These are phyloP conservation scores for Penicillium daleae DNA, from an alignment of 495 filamentous ascomycete genomes.

Conservation along the genomic window DNA sequence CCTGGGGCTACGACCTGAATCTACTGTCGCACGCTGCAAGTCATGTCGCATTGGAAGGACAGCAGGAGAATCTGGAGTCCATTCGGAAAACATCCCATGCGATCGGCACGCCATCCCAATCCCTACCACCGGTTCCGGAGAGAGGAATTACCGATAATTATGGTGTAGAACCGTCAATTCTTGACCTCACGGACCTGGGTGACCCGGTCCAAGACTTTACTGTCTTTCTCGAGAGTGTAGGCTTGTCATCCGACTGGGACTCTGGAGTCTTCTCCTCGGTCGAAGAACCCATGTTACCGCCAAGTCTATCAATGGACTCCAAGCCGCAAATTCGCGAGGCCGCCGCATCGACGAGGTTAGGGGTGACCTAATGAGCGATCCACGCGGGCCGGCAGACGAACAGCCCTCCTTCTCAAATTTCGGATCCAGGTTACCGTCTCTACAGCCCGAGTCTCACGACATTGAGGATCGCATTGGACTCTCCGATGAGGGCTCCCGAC, in stretches of 20 bases:
- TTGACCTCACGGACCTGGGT: constrained; percentile 51
- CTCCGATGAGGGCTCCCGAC: constrained; percentile 48
- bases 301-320: constrained; percentile 43
- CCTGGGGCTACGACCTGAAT: constrained; percentile 56
- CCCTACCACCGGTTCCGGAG: constrained; percentile 40
- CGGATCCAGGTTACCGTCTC: constrained; percentile 68
- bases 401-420: constrained; percentile 63
- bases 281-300: constrained; percentile 48
- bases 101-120: constrained; percentile 36
- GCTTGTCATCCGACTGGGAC: constrained; percentile 56
- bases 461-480: constrained; percentile 55
- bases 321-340: constrained; percentile 41
- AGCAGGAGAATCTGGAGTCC: constrained; percentile 50
- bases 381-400: constrained; percentile 43
- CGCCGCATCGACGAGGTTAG: constrained; percentile 32
- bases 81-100: constrained; percentile 45
- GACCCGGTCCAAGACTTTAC: constrained; percentile 56
- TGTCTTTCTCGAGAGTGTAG: constrained; percentile 54
- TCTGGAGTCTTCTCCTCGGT: constrained; percentile 53
- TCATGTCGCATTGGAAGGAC: constrained; percentile 53
- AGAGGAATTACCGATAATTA: constrained; percentile 51
- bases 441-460: constrained; percentile 67
- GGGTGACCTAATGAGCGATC: constrained; percentile 45
- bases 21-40: constrained; percentile 54
- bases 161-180: constrained; percentile 51